Evolutionary conservation across 768 basidiomycete genomes (phyloP).

Genomic region (Calocybe indica): DNA sequence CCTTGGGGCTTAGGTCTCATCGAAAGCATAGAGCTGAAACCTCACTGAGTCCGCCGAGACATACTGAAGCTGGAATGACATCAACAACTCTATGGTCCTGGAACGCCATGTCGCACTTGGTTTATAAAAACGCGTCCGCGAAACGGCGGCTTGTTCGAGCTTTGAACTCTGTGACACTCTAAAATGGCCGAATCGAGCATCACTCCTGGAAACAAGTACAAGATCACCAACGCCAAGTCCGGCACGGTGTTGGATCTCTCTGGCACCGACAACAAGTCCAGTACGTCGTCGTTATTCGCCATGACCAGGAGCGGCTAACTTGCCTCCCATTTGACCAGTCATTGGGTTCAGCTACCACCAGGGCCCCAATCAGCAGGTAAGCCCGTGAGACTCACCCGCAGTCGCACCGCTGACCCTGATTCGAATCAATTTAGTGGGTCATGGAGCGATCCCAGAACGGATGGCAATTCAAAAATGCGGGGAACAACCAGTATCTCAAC

Average conservation of each 20-base stretch:
- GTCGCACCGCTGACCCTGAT: no score
- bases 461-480: slow-evolving; percentile 37
- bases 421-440: no score
- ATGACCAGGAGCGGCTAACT: neutral
- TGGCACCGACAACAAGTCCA: slow-evolving; percentile 39
- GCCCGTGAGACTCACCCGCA: neutral
- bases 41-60: no score
- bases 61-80: no score
- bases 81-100: no score
- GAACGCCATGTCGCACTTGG: no score
- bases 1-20: no score
- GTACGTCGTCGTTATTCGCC: slow-evolving; percentile 21
- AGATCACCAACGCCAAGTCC: slow-evolving; percentile 44
- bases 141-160: no score
- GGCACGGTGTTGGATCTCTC: slow-evolving; percentile 53
- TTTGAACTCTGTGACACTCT: no score
- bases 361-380: slow-evolving; percentile 45
- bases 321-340: slow-evolving; percentile 23
- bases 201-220: slow-evolving; percentile 31
- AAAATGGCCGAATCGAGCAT: no score
- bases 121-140: no score
- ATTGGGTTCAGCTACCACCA: slow-evolving; percentile 40
- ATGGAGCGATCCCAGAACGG: slow-evolving; percentile 2
- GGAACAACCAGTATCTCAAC: slow-evolving; percentile 34
- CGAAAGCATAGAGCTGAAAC: no score